Conservation (phyloP, 179 eudicot species). For the Silene coronaria region DNA sequence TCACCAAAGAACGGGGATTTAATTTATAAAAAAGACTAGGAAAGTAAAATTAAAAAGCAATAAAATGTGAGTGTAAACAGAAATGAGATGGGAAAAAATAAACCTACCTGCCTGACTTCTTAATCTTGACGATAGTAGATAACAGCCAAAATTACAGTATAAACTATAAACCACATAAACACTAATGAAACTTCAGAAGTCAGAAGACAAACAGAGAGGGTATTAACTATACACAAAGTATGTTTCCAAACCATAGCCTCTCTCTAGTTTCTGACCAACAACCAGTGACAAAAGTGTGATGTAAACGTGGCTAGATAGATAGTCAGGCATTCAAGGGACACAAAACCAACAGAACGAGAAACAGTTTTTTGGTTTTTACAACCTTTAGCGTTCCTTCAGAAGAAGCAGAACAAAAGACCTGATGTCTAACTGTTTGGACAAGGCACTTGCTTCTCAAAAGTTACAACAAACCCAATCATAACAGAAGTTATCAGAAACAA, state of each 20-base stretch:
- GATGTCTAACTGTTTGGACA: slow-evolving; percentile 9
- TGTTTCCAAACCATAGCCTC: neutral
- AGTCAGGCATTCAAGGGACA: neutral
- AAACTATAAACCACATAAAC: neutral
- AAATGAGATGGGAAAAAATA: neutral
- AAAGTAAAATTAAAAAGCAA: neutral
- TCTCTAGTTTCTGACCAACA: neutral
- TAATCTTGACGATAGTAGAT: neutral
- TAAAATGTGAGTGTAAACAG: neutral
- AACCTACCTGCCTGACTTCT: neutral
- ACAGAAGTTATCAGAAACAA: slow-evolving; percentile 13
- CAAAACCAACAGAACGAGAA: neutral
- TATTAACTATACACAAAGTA: neutral
- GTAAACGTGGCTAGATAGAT: neutral
- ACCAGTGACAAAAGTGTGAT: neutral
- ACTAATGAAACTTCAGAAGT: neutral
- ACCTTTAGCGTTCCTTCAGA: slow-evolving; percentile 6
- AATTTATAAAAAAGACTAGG: slow-evolving; percentile 3
- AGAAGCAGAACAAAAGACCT: slow-evolving; percentile 7
- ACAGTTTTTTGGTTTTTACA: slow-evolving; percentile 11
- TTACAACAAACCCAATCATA: slow-evolving; percentile 3
- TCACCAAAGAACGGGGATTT: neutral
- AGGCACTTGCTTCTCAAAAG: slow-evolving; percentile 4
- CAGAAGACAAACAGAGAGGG: slow-evolving; percentile 1
- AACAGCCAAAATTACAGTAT: slow-evolving; percentile 3